These are phyloP conservation scores for Ceratobasidium sp. DNA, from an alignment of 1,284 basidiomycete genomes.

Conservation along the genomic window DNA sequence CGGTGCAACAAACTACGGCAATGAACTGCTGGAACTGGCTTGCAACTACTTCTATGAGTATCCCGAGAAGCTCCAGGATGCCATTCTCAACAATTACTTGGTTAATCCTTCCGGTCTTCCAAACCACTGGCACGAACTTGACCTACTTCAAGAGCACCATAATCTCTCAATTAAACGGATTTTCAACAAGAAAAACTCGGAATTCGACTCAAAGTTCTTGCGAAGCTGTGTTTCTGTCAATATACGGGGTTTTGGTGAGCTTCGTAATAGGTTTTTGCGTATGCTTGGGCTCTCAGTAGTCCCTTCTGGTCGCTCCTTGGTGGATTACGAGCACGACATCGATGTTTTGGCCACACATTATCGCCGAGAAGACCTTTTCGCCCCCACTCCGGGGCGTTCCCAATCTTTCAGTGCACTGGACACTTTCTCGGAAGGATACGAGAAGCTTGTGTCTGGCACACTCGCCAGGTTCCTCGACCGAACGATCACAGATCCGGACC, in stretches of 20 bases:
- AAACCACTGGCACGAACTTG: slow-evolving; percentile 57
- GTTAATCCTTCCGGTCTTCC: slow-evolving; percentile 59
- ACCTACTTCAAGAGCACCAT: slow-evolving; percentile 63
- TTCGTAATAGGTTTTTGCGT: neutral
- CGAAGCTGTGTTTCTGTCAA: slow-evolving; percentile 5
- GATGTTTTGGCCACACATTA: slow-evolving; percentile 18
- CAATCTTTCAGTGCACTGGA: slow-evolving; percentile 1
- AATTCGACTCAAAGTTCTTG: slow-evolving; percentile 2
- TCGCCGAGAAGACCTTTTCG: neutral
- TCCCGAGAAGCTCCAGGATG: slow-evolving; percentile 45
- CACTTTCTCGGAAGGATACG: neutral
- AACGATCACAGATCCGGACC: neutral
- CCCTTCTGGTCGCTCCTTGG: neutral
- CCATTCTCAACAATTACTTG: slow-evolving; percentile 61
- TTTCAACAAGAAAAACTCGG: slow-evolving; percentile 22
- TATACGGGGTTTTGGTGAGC: neutral
- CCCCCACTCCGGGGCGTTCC: neutral
- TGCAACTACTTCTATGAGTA: slow-evolving; percentile 53
- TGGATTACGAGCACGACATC: slow-evolving; percentile 12
- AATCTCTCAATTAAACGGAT: slow-evolving; percentile 60
- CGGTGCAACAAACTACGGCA: slow-evolving; percentile 53
- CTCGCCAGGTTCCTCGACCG: neutral
- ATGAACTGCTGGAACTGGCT: slow-evolving; percentile 54
- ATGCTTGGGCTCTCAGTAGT: neutral
- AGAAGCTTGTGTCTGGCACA: neutral